Conservation (phyloP, 768 basidiomycete genomes). For the Cystobasidium tubakii region DNA sequence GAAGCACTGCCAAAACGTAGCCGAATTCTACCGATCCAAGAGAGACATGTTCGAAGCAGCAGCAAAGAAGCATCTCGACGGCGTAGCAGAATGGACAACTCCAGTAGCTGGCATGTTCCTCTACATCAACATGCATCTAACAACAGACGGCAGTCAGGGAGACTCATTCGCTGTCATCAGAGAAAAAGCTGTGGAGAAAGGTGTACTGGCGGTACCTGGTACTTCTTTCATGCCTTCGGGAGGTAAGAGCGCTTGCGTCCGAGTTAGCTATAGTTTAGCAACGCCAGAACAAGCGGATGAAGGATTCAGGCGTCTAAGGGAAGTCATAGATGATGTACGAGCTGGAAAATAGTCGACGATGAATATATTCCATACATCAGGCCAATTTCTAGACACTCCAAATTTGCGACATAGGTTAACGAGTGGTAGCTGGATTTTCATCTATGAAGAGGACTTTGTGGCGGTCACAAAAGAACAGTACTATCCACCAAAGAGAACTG, state of each 20-base stretch:
- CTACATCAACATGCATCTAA: constrained; percentile 53
- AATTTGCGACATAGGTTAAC: neutral
- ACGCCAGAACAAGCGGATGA: constrained; percentile 65
- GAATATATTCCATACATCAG: neutral
- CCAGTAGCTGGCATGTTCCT: constrained; percentile 86
- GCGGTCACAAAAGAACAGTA: too few relatives aligned
- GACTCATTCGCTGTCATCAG: constrained; percentile 71
- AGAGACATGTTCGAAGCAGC: constrained; percentile 71
- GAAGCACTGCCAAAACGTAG: constrained; percentile 62
- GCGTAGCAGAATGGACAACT: constrained; percentile 57
- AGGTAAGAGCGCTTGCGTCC: constrained; percentile 64
- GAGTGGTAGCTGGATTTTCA: too few relatives aligned
- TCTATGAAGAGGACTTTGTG: too few relatives aligned
- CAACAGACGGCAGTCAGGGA: constrained; percentile 49
- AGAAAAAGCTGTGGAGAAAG: constrained; percentile 67
- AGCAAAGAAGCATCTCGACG: constrained; percentile 68
- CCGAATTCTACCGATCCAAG: constrained; percentile 57
- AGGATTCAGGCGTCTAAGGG: constrained; percentile 61
- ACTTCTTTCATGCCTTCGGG: constrained; percentile 66
- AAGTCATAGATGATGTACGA: constrained; percentile 41
- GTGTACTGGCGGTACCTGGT: constrained; percentile 85
- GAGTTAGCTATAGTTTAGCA: constrained; percentile 72
- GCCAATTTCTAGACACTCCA: too few relatives aligned
- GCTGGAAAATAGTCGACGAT: neutral
- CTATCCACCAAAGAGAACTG: too few relatives aligned